Evolutionary conservation across 2,329 filamentous ascomycete species (phyloP), one percentile per base, ranked within the genome.

Genomic region (Zarea fungicola): DNA sequence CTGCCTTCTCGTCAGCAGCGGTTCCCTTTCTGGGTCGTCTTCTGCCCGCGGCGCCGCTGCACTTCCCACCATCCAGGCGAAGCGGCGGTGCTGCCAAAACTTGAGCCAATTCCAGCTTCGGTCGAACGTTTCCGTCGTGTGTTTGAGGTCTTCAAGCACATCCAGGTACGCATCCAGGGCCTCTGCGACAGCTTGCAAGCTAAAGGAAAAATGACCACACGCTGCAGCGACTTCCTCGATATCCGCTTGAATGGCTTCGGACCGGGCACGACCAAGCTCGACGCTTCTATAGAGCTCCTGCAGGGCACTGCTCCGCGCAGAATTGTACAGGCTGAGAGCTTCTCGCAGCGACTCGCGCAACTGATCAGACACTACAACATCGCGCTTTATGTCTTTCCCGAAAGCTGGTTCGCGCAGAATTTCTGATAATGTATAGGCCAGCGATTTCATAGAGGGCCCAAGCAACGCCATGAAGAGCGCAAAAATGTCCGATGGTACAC

Each of bases 221-320:
- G 91, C 95, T n/a, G 93, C 92, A 34, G 92, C 91, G 10, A 97
- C 91, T 66, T 99, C 93, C 64, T 99, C 93, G 50, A 96, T 90
- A 64, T 97, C 93, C 3, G 92, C 93, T 61, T 95, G 85, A 8
- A 92, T 78, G 53, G 86, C 85, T 45, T 89, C 77, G 0, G 85
- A 84, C 35, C 82, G 78, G 3, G 82, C 73, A 50, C 81, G 81
- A 10, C 80, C 81, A 32, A 90, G 74, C 57, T 90, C 84, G 52
- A 90, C 89, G 44, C 80, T 87, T 54, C 80, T 83, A 65, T 99
- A 97, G 1, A 99, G 75, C 50, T 86, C 78, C 49, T 83, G 77
- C 6, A 99, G 72, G 0, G 93, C 90, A 42, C 85, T 81, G 49
- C 80, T 81, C 55, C 91, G 81, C 9, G 90, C 84, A 48, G 78